These are phyloP conservation scores for Coemansia sp. DNA, from an alignment of 192 early-diverging fungal species.

Conservation along the genomic window DNA sequence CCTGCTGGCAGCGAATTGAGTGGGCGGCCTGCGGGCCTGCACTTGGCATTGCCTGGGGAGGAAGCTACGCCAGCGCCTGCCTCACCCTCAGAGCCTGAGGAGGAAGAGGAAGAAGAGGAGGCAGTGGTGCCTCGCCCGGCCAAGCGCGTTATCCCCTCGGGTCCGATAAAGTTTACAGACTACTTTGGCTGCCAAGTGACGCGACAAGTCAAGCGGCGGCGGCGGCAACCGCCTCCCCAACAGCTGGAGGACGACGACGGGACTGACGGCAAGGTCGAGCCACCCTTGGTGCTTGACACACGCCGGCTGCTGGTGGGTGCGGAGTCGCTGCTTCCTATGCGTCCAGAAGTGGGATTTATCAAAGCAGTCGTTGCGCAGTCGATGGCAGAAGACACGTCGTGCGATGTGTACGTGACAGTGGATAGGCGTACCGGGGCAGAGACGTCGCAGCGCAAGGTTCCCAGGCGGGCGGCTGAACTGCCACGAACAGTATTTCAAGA, in stretches of 20 bases:
- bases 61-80: background rate
- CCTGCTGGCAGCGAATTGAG: background rate
- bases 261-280: background rate
- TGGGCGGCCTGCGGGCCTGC: background rate
- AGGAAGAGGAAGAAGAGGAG: background rate
- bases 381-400: slow-evolving; percentile 31
- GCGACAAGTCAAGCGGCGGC: slow-evolving; percentile 30
- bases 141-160: slow-evolving; percentile 41
- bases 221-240: slow-evolving; percentile 3
- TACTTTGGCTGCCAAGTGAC: slow-evolving; percentile 42
- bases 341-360: slow-evolving; percentile 14
- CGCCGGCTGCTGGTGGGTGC: slow-evolving; percentile 20
- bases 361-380: slow-evolving; percentile 19
- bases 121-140: slow-evolving; percentile 17
- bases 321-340: slow-evolving; percentile 1
- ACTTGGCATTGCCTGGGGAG: background rate
- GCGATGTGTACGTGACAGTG: slow-evolving; percentile 31
- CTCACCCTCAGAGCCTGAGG: background rate
- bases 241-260: background rate
- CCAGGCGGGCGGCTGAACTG: slow-evolving; percentile 24
- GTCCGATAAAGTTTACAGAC: slow-evolving; percentile 41
- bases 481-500: slow-evolving; percentile 39
- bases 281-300: slow-evolving; percentile 21
- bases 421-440: slow-evolving; percentile 25
- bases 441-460: slow-evolving; percentile 20